These are phyloP conservation scores for Ophiostoma himal-ulmi DNA, from an alignment of 2,329 filamentous ascomycete species.

Conservation along the genomic window DNA sequence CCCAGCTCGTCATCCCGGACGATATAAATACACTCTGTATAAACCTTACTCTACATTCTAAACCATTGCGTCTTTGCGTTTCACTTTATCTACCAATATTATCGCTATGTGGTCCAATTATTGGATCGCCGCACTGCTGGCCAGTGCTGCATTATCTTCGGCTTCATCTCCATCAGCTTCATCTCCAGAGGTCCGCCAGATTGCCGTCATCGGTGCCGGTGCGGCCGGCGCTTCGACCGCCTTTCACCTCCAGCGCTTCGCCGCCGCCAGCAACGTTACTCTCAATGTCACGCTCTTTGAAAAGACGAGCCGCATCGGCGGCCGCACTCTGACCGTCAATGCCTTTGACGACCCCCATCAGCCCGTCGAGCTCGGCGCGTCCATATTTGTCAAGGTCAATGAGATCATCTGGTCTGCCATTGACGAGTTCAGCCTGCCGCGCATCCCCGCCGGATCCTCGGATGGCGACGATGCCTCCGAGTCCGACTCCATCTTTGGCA, in stretches of 20 bases:
- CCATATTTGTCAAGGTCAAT: constrained; percentile 85
- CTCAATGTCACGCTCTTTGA: constrained; percentile 88
- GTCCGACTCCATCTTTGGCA: constrained; percentile 52
- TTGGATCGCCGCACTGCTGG: constrained; percentile 9
- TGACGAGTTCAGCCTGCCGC: constrained; percentile 61
- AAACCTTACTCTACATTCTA: neutral
- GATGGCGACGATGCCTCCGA: constrained; percentile 36
- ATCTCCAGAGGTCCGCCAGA: neutral
- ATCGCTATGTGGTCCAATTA: neutral
- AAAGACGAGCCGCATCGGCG: constrained; percentile 68
- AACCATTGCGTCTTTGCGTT: neutral
- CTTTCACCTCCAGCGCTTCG: constrained; percentile 71
- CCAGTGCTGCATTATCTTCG: neutral
- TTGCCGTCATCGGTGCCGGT: constrained; percentile 59
- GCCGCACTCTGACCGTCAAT: constrained; percentile 78
- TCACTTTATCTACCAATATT: neutral
- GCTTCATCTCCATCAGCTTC: neutral
- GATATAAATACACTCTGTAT: neutral
- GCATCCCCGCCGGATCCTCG: constrained; percentile 35
- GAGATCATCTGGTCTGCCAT: constrained; percentile 72
- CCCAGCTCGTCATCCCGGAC: constrained; percentile 4
- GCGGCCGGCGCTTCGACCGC: constrained; percentile 82
- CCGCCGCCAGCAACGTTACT: constrained; percentile 51
- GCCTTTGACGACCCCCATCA: constrained; percentile 61
- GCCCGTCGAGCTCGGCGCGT: constrained; percentile 81